These are phyloP conservation scores for Solioccasus polychromus DNA, from an alignment of 768 basidiomycete genomes.

Conservation along the genomic window DNA sequence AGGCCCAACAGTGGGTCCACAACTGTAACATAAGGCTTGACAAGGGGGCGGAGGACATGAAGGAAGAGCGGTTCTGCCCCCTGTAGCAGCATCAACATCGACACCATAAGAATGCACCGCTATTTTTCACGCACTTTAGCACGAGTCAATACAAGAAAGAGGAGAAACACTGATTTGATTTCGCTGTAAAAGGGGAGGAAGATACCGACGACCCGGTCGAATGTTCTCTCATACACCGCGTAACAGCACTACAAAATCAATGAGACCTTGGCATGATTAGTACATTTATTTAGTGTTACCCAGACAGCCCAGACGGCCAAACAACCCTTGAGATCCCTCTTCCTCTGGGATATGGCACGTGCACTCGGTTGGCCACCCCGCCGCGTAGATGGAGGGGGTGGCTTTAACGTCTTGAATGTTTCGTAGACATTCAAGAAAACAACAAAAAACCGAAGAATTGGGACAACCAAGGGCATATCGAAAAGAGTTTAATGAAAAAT, in stretches of 20 bases:
- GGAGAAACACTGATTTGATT: slow-evolving; percentile 66
- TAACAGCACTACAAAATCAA: slow-evolving; percentile 55
- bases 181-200: slow-evolving; percentile 85
- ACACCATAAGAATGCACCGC: neutral
- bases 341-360: slow-evolving; percentile 69
- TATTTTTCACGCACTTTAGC: slow-evolving; percentile 52
- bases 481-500: slow-evolving; percentile 5
- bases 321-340: slow-evolving; percentile 83
- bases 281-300: slow-evolving; percentile 44
- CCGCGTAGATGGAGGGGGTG: slow-evolving; percentile 50
- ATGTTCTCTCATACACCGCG: slow-evolving; percentile 60
- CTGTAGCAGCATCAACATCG: slow-evolving; percentile 36
- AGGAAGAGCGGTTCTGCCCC: slow-evolving; percentile 85
- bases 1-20: slow-evolving; percentile 66
- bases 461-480: slow-evolving; percentile 66
- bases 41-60: slow-evolving; percentile 72
- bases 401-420: slow-evolving; percentile 79
- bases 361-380: slow-evolving; percentile 58
- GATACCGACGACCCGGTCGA: slow-evolving; percentile 63
- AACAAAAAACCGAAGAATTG: slow-evolving; percentile 63
- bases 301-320: slow-evolving; percentile 84
- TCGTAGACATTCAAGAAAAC: slow-evolving; percentile 80
- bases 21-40: slow-evolving; percentile 69
- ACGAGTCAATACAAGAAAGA: slow-evolving; percentile 76
- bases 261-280: slow-evolving; percentile 10